Evolutionary conservation across 768 basidiomycete genomes (phyloP).

Genomic region (Mycena crocata): DNA sequence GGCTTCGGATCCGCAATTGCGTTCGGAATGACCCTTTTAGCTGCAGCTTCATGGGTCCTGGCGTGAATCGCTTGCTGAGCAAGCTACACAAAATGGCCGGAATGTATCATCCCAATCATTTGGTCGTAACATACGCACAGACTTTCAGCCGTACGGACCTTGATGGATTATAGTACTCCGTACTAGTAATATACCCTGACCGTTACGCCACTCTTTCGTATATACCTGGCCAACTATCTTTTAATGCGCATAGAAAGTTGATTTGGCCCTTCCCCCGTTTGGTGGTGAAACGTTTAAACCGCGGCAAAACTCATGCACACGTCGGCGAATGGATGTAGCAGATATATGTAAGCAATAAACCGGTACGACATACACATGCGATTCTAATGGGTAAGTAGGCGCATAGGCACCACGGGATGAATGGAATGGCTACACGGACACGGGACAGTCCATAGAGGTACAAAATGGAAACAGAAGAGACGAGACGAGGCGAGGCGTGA

Average conservation of each 20-base stretch:
- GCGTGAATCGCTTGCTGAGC: background rate
- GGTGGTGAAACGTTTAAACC: too few relatives aligned
- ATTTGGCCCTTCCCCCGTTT: background rate
- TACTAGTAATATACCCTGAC: too few relatives aligned
- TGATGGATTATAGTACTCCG: background rate
- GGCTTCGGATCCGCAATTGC: slow-evolving; percentile 12
- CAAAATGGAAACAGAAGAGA: slow-evolving; percentile 15
- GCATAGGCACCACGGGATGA: slow-evolving; percentile 20
- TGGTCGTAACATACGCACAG: background rate
- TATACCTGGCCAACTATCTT: background rate
- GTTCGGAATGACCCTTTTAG: background rate
- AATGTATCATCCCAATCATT: too few relatives aligned
- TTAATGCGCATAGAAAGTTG: background rate
- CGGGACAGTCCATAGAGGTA: slow-evolving; percentile 24
- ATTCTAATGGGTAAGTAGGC: slow-evolving; percentile 25
- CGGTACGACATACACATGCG: slow-evolving; percentile 23
- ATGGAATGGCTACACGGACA: slow-evolving; percentile 22
- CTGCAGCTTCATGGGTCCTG: background rate
- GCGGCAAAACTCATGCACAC: too few relatives aligned
- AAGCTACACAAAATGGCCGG: background rate
- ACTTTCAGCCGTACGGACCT: background rate
- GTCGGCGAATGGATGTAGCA: background rate
- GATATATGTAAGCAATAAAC: slow-evolving; percentile 28
- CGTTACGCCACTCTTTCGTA: background rate
- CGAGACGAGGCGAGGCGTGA: too few relatives aligned